Base-by-base conservation (phyloP, 2,329 filamentous ascomycete species). In the Hymenoscyphus infarciens region DNA sequence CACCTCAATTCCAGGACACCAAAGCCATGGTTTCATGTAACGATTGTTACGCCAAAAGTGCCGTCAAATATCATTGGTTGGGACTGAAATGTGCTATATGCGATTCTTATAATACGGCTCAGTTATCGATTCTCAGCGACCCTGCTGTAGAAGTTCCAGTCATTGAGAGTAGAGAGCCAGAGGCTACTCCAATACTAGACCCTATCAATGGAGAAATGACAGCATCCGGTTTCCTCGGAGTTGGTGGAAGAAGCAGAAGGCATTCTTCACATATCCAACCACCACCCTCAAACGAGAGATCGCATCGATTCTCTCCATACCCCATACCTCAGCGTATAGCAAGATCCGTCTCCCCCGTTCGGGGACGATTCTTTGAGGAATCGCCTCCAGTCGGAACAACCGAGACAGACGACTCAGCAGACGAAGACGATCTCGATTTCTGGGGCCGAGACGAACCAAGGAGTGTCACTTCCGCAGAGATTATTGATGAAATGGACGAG, bases 41-140 rank as follows among this genome's bases (percentile, higher is more conserved):
- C 74, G 95, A 99, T 77, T 99, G 95, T 77, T 91, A 88, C 55
- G 90, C 90, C 13, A 93, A 92, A 74, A 93, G 89, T 65, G 89
- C 90, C 25, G 92, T 95, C 25, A 83, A 85, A 33, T 99, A 96
- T 74, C 95, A 99, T 76, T 99, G 95, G 92, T 80, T 98, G 4
- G 95, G 95, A 0, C 80, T 97, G 55, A 97, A 96, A 76, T 99
- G 95, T 74, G 87, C 82, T 15, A 85, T 88, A 39, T 90, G 87
- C 71, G 79, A 81, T 52, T 89, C 87, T 2, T 90, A 89, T 71
- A 90, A 90, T 70, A 90, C 87, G 0, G 84, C 83, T 16, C 84
- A 89, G 70, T 75, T 89, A 29, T 83, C 84, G 62, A 84, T 89
- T 45, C 77, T 86, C 33, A 83, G 84, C 25, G 74, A 72, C 60